These are phyloP conservation scores for Chaetomium sp. DNA, from an alignment of 2,329 filamentous ascomycete genomes.

Conservation along the genomic window DNA sequence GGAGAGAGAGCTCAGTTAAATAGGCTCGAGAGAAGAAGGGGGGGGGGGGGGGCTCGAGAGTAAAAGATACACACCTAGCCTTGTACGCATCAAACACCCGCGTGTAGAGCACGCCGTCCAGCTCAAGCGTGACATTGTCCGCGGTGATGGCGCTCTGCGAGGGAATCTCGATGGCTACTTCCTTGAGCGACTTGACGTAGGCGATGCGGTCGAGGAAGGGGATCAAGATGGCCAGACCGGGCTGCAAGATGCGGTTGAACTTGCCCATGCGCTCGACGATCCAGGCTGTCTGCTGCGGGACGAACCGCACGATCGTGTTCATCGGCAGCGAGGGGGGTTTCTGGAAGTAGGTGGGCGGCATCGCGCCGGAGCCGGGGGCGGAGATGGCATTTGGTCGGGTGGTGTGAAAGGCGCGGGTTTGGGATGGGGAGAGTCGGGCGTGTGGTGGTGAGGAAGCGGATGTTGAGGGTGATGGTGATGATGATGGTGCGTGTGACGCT, in stretches of 20 bases:
- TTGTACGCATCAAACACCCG: conserved; percentile 97
- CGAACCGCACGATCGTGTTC: conserved; percentile 92
- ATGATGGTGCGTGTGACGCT: neutral
- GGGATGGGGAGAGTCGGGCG: neutral
- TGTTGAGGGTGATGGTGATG: neutral
- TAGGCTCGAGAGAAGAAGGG: too few species aligned
- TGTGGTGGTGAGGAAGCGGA: neutral
- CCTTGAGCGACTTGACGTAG: conserved; percentile 97
- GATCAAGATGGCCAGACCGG: conserved; percentile 80
- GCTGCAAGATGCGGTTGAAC: conserved; percentile 88
- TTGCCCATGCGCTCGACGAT: conserved; percentile 99
- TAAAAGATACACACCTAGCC: conserved; percentile 58
- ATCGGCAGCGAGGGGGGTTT: conserved; percentile 63
- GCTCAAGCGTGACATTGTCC: conserved; percentile 93
- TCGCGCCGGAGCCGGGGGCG: conserved; percentile 26
- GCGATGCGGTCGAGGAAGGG: conserved; percentile 93
- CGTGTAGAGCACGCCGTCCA: conserved; percentile 93
- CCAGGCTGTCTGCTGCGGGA: conserved; percentile 99
- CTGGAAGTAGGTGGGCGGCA: conserved; percentile 73
- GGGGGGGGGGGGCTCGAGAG: neutral
- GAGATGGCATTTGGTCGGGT: conserved; percentile 20
- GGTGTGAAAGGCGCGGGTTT: conserved; percentile 21
- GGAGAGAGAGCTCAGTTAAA: neutral
- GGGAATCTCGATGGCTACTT: conserved; percentile 92
- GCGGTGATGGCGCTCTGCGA: conserved; percentile 97